A percentile compares a stretch with the other conserved stretches of the same genome.
Conservation (phyloP, 2,329 filamentous ascomycete genomes). For the Fonsecaea nubica region DNA sequence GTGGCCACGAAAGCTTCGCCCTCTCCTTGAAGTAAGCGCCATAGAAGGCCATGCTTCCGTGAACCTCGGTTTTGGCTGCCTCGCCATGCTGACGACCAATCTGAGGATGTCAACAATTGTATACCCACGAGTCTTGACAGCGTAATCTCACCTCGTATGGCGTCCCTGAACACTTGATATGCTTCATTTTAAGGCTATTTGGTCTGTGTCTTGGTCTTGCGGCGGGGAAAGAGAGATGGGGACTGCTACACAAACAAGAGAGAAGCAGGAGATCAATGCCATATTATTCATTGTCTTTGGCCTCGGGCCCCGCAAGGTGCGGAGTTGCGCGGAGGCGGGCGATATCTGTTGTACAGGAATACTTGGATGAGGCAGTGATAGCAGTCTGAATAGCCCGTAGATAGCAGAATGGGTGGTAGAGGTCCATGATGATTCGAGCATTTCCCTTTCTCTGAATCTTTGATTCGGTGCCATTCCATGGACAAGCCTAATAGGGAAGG, state of each 20-base stretch:
- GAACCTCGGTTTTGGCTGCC: slow-evolving; percentile 40
- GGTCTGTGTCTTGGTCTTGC: neutral
- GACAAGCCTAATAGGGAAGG: neutral
- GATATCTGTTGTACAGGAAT: neutral
- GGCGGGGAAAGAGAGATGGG: neutral
- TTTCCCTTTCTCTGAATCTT: neutral
- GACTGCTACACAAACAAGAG: neutral
- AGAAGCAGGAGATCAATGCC: slow-evolving; percentile 4
- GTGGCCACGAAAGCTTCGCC: slow-evolving; percentile 53
- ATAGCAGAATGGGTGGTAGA: neutral
- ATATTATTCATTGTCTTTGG: slow-evolving; percentile 6
- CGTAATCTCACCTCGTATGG: slow-evolving; percentile 41
- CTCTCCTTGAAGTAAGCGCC: slow-evolving; percentile 39
- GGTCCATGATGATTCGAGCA: neutral
- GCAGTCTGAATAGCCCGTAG: neutral
- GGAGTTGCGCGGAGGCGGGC: slow-evolving; percentile 11
- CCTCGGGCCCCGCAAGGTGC: slow-evolving; percentile 5
- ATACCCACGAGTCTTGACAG: neutral
- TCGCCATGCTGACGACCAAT: slow-evolving; percentile 44
- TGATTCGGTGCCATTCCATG: neutral
- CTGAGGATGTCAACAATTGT: slow-evolving; percentile 25
- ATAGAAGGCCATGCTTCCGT: slow-evolving; percentile 44
- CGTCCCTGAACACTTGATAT: slow-evolving; percentile 40
- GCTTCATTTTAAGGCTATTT: slow-evolving; percentile 37
- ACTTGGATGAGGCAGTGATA: neutral